These are phyloP conservation scores for Coriolopsis trogii DNA, from an alignment of 1,284 basidiomycete genomes.

Conservation along the genomic window DNA sequence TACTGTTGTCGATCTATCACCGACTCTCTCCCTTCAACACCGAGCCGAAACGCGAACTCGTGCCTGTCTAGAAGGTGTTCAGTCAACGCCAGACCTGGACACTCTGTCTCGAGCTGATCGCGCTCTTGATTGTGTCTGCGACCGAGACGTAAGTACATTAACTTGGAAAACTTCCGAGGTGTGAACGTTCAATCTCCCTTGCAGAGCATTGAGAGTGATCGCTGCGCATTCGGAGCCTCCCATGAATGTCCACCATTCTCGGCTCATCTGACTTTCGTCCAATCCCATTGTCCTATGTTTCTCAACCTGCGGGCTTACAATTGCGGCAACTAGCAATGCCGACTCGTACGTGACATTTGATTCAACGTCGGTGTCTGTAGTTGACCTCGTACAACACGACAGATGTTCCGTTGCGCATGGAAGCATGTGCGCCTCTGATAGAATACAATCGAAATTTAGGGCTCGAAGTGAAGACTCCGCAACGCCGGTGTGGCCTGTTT, in stretches of 20 bases:
- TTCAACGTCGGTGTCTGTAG: conserved; percentile 3
- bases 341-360: conserved; percentile 1
- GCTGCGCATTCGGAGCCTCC: neutral
- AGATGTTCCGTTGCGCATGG: neutral
- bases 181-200: neutral
- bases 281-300: neutral
- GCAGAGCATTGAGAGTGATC: neutral
- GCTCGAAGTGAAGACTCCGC: neutral
- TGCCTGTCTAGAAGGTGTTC: neutral
- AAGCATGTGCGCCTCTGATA: conserved; percentile 3
- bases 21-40: neutral
- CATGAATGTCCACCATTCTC: neutral
- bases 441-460: conserved; percentile 4
- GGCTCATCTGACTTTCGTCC: neutral
- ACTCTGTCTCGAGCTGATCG: neutral
- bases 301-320: neutral
- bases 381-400: conserved; percentile 6
- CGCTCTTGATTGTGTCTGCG: too few species aligned
- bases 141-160: too few species aligned
- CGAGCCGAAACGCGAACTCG: neutral
- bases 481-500: conserved; percentile 2
- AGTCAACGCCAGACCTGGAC: neutral
- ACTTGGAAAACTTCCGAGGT: neutral
- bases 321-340: conserved; percentile 8
- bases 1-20: too few species aligned